A percentile compares a stretch with the other conserved stretches of the same genome.
These are phyloP conservation scores for Acanthamoeba quina DNA, from an alignment of 208 protist species.

Conservation along the genomic window DNA sequence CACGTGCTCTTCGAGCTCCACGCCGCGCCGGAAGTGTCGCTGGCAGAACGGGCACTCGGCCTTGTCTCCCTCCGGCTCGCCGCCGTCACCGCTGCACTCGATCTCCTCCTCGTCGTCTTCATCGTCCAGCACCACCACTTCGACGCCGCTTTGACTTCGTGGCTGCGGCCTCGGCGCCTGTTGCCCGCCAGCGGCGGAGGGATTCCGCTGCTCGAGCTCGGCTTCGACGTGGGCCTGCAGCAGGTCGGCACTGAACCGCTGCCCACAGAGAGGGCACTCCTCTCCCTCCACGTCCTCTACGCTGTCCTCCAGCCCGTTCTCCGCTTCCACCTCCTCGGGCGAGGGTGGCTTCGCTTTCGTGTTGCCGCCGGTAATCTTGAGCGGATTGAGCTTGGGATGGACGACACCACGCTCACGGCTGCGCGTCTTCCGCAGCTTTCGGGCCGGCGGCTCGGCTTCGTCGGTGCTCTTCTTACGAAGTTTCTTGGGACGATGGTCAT, in stretches of 20 bases:
- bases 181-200: background rate
- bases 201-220: slow-evolving; percentile 1
- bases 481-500: background rate
- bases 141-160: background rate
- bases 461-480: background rate
- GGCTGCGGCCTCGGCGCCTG: background rate
- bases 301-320: background rate
- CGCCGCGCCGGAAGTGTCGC: slow-evolving; percentile 13
- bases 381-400: slow-evolving; percentile 7
- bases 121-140: slow-evolving; percentile 30
- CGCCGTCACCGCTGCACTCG: background rate
- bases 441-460: background rate
- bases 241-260: background rate
- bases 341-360: background rate
- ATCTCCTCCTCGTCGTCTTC: slow-evolving; percentile 1
- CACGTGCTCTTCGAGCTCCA: slow-evolving; percentile 30
- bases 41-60: slow-evolving; percentile 65
- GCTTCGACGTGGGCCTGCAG: slow-evolving; percentile 36
- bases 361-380: background rate
- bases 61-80: background rate
- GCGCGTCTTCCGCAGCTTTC: background rate
- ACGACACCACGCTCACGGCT: slow-evolving; percentile 19
- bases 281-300: slow-evolving; percentile 14
- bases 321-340: background rate
- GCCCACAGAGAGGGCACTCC: slow-evolving; percentile 1